phyloP scores from a whole-genome alignment of 1,284 basidiomycete species.

The Cystobasidiaceae sp. region DNA sequence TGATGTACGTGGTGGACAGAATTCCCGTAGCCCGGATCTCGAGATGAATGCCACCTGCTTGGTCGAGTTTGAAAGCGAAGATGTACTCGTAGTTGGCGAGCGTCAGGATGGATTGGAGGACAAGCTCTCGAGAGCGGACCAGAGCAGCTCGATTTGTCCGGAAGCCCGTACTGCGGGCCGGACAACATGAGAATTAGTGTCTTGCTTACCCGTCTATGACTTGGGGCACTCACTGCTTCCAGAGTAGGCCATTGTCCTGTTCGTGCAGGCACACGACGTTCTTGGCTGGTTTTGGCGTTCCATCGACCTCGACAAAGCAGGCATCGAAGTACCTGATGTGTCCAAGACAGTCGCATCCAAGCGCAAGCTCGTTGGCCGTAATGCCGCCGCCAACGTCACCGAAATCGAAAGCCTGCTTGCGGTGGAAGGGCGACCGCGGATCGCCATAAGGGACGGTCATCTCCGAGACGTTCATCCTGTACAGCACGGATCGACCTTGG shows the following conservation, averaged over 20 bases:
- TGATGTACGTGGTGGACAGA: conserved; percentile 47
- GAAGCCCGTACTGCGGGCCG: conserved; percentile 47
- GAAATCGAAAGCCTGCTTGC: conserved; percentile 51
- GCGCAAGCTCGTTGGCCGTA: conserved; percentile 48
- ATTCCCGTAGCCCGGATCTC: conserved; percentile 51
- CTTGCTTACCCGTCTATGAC: background rate
- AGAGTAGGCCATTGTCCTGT: conserved; percentile 49
- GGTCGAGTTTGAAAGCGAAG: conserved; percentile 49
- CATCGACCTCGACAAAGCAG: background rate
- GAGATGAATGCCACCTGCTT: conserved; percentile 49
- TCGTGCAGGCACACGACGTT: conserved; percentile 42
- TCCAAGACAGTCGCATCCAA: conserved; percentile 53
- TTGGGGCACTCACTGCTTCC: conserved; percentile 44
- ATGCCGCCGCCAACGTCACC: conserved; percentile 51
- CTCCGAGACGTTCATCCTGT: conserved; percentile 50
- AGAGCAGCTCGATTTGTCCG: conserved; percentile 45
- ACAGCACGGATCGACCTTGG: conserved; percentile 48
- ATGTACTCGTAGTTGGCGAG: conserved; percentile 46
- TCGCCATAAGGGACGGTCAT: conserved; percentile 52
- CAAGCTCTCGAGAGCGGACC: conserved; percentile 47
- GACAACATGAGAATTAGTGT: background rate
- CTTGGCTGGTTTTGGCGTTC: background rate
- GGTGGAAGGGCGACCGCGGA: conserved; percentile 46
- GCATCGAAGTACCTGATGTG: conserved; percentile 23
- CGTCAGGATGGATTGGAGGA: conserved; percentile 49